Evolutionary conservation across 2,329 filamentous ascomycete genomes (phyloP), one percentile per base, ranked within the genome.

Genomic region (Botrytis elliptica): DNA sequence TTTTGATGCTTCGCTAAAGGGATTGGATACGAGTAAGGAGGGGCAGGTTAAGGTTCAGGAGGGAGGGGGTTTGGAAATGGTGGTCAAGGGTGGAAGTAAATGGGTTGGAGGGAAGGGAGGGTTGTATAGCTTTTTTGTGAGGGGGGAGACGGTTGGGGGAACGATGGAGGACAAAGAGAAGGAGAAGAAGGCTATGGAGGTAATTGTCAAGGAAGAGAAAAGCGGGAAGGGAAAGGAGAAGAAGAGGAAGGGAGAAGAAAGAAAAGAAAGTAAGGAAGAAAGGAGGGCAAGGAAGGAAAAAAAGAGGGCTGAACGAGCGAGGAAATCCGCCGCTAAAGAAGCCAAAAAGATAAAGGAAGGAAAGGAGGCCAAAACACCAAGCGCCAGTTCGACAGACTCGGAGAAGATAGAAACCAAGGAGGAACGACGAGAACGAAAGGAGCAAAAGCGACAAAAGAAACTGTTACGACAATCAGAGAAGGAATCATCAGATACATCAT

Each of bases 1-100:
- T 18, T 98, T 97, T 78, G 95, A 98, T 83, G 91, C 94, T 81
- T 94, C 95, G 73, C 85, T 98, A 77, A 92, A 96, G 82, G 92
- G 91, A 6, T 87, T 97, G 71, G 92, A 93, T 80, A 90, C 88
- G 1, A 86, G 86, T 38, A 85, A 86, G 77, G 83, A 88, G 77
- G 86, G 89, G 71, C 84, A 85, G 77, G 83, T 88, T 77, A 84
- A 91, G 85, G 87, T 88, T 74, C 81, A 88, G 76, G 84, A 83
- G 46, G 84, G 85, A 73, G 85, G 88, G 75, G 85, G 86, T 75
- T 83, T 90, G 70, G 87, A 90, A 78, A 86, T 86, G 76, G 85
- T 91, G 73, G 86, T 87, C 71, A 85, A 85, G 77, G 85, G 86
- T 3, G 83, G 83, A 7, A 84, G 85, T 63, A 88, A 87, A 77